Conservation (phyloP, 306 rosid species). For the Acmispon strigosus region DNA sequence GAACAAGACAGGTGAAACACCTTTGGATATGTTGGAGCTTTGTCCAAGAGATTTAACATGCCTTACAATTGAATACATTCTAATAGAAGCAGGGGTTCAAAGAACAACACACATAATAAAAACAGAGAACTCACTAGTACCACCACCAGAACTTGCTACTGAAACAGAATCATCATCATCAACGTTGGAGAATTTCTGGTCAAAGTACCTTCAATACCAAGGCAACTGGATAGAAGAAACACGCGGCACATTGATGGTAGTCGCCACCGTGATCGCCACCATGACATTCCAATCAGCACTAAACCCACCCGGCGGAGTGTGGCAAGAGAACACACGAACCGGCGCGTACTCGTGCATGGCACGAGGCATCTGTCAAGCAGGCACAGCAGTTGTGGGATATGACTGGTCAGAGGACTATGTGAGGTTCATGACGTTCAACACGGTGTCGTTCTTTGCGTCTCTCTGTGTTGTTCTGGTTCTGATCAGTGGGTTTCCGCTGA, state of each 20-base stretch:
- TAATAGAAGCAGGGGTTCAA: neutral
- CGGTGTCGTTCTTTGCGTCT: slow-evolving; percentile 20
- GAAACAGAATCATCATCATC: neutral
- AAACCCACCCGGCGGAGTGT: slow-evolving; percentile 27
- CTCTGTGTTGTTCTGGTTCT: slow-evolving; percentile 10
- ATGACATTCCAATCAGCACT: slow-evolving; percentile 21
- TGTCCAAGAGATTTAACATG: slow-evolving; percentile 16
- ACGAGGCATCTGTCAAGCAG: neutral
- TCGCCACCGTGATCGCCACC: slow-evolving; percentile 20
- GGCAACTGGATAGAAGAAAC: slow-evolving; percentile 16
- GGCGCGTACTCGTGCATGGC: neutral
- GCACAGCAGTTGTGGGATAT: slow-evolving; percentile 13
- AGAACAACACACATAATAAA: neutral
- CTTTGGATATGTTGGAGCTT: neutral
- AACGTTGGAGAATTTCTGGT: neutral
- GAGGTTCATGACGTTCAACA: neutral
- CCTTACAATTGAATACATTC: neutral
- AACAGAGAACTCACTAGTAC: no score
- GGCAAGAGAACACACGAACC: neutral
- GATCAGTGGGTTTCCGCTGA: slow-evolving; percentile 20
- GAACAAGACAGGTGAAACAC: neutral
- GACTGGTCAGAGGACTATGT: neutral
- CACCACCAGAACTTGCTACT: neutral
- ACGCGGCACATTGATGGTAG: slow-evolving; percentile 8
- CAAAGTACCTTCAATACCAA: neutral